Evolutionary conservation across 2,329 filamentous ascomycete genomes (phyloP).

Genomic region (Tolypocladium amazonense): DNA sequence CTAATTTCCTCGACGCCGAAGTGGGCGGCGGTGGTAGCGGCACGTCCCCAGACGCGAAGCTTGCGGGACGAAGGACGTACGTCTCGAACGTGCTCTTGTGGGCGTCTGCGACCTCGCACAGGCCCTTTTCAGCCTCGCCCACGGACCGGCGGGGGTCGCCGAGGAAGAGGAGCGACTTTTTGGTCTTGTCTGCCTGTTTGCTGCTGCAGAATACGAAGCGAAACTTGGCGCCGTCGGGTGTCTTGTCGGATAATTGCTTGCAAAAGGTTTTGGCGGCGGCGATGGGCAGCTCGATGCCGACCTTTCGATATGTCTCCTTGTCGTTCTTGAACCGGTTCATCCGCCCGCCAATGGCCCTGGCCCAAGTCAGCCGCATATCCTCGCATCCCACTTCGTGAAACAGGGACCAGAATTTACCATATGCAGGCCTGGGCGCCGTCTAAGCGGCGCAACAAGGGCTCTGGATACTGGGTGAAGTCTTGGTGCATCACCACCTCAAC

Average conservation of each 20-base stretch:
- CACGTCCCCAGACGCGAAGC: constrained; percentile 16
- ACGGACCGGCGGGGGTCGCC: constrained; percentile 25
- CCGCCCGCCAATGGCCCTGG: constrained; percentile 30
- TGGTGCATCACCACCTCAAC: constrained; percentile 36
- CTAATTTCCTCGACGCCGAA: constrained; percentile 12
- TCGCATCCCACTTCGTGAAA: not conserved
- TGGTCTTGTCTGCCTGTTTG: constrained; percentile 20
- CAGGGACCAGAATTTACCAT: constrained; percentile 37
- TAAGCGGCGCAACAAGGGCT: constrained; percentile 19
- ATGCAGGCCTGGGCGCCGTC: constrained; percentile 50
- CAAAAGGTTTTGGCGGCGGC: constrained; percentile 48
- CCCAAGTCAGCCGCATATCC: not conserved
- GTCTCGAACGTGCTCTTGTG: constrained; percentile 20
- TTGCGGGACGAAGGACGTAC: constrained; percentile 25
- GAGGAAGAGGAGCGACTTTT: constrained; percentile 23
- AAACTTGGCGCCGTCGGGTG: constrained; percentile 22
- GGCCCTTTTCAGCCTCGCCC: constrained; percentile 26
- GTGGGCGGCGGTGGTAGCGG: constrained; percentile 9
- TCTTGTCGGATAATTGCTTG: constrained; percentile 16
- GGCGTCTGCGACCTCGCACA: constrained; percentile 25
- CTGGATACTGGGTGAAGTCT: constrained; percentile 42
- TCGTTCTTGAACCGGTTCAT: constrained; percentile 36
- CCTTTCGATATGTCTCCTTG: constrained; percentile 31
- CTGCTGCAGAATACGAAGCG: constrained; percentile 33
- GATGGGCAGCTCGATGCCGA: constrained; percentile 50